Conservation (phyloP, 192 early-diverging fungal species). For the Ramicandelaber brevisporus region DNA sequence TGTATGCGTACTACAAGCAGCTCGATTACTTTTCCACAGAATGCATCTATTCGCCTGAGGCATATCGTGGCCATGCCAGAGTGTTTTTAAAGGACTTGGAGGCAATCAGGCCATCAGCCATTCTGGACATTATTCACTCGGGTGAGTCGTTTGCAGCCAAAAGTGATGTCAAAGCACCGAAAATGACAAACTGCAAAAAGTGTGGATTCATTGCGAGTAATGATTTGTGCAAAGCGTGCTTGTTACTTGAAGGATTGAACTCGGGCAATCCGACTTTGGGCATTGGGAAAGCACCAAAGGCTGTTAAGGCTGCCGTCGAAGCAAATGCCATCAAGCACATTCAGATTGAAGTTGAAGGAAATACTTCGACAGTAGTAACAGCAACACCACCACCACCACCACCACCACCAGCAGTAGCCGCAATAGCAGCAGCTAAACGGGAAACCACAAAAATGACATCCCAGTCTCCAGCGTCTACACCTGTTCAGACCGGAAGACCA, state of each 20-base stretch:
- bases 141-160: constrained; percentile 70
- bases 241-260: constrained; percentile 79
- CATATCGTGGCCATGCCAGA: constrained; percentile 85
- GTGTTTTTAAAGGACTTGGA: constrained; percentile 91
- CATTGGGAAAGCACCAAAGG: constrained; percentile 4
- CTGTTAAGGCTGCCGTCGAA: no score
- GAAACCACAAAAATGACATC: no score
- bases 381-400: no score
- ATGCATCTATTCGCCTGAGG: constrained; percentile 92
- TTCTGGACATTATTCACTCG: constrained; percentile 88
- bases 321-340: no score
- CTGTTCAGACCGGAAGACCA: no score
- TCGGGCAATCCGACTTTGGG: constrained; percentile 58
- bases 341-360: no score
- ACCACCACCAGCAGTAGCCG: no score
- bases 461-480: no score
- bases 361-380: no score
- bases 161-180: constrained; percentile 29
- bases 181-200: constrained; percentile 37
- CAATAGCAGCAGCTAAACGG: no score
- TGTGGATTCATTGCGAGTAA: constrained; percentile 93
- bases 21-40: constrained; percentile 98
- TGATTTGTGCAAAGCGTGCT: constrained; percentile 80
- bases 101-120: constrained; percentile 57
- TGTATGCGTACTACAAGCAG: constrained; percentile 94